These are phyloP conservation scores for Cladosporium oxysporum DNA, from an alignment of 2,329 filamentous ascomycete genomes.

Conservation along the genomic window DNA sequence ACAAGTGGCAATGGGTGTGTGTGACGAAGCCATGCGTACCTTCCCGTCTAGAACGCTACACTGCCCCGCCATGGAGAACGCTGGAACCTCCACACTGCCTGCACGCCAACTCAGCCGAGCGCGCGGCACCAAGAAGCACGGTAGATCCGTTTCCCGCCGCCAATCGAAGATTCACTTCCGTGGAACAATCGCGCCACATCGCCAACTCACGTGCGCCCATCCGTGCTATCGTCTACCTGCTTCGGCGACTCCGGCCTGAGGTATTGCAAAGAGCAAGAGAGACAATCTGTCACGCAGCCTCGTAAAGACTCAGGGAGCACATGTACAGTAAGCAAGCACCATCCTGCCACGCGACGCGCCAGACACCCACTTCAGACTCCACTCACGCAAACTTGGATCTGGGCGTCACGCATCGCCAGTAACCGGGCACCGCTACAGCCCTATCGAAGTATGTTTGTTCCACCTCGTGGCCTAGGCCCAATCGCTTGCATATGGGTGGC, in stretches of 20 bases:
- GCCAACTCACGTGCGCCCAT: not conserved
- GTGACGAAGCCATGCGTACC: constrained; percentile 9
- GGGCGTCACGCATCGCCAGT: not conserved
- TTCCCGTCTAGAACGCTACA: constrained; percentile 5
- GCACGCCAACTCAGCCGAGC: constrained; percentile 4
- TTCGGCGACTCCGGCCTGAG: not conserved
- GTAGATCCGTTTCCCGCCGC: not conserved
- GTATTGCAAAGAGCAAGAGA: not conserved
- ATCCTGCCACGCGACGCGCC: not conserved
- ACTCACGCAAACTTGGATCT: not conserved
- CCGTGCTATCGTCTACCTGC: not conserved
- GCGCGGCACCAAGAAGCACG: not conserved
- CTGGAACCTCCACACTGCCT: constrained; percentile 1
- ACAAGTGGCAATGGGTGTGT: constrained; percentile 1
- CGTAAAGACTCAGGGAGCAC: not conserved
- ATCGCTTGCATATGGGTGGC: not conserved
- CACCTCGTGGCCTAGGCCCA: constrained; percentile 1
- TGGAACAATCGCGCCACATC: not conserved
- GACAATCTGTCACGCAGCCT: not conserved
- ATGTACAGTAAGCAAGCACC: not conserved
- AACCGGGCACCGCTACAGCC: not conserved
- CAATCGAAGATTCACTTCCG: constrained; percentile 11
- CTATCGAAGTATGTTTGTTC: constrained; percentile 1
- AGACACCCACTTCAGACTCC: not conserved
- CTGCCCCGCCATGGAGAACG: not conserved